These are phyloP conservation scores for Xylaria sp. DNA, from an alignment of 2,329 filamentous ascomycete species.

Conservation along the genomic window DNA sequence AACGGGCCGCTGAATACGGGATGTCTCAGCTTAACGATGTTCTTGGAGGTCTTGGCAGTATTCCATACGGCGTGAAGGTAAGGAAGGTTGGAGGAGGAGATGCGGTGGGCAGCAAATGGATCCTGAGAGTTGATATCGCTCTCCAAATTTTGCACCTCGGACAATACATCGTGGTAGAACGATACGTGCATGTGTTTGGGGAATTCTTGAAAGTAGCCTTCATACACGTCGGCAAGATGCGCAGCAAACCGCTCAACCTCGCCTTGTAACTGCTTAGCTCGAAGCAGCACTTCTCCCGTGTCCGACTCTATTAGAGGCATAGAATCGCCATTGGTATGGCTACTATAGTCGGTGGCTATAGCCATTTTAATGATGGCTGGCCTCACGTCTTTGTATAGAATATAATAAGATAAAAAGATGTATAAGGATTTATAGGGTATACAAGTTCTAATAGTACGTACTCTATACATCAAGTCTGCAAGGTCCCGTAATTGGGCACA, in stretches of 20 bases:
- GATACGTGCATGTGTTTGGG: conserved; percentile 43
- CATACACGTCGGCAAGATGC: conserved; percentile 43
- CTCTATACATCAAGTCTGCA: too few species aligned
- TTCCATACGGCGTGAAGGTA: conserved; percentile 49
- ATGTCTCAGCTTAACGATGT: conserved; percentile 48
- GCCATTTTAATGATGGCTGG: conserved; percentile 13
- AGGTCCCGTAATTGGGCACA: neutral
- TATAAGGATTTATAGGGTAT: neutral
- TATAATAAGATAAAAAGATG: neutral
- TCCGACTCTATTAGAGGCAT: neutral
- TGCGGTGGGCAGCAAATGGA: conserved; percentile 40
- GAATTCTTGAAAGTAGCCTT: conserved; percentile 47
- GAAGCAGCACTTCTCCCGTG: conserved; percentile 16
- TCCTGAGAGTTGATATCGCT: conserved; percentile 39
- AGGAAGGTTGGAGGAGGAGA: conserved; percentile 46
- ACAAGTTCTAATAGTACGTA: neutral
- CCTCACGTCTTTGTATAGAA: neutral
- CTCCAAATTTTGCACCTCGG: conserved; percentile 42
- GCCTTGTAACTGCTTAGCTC: conserved; percentile 39
- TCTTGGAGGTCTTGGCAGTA: conserved; percentile 45
- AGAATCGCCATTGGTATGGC: conserved; percentile 11
- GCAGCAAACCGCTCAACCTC: conserved; percentile 44
- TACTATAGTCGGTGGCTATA: neutral
- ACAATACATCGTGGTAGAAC: conserved; percentile 40
- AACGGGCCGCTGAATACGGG: conserved; percentile 44